These are phyloP conservation scores for Annulohypoxylon nitens DNA, from an alignment of 495 filamentous ascomycete species.

Conservation along the genomic window DNA sequence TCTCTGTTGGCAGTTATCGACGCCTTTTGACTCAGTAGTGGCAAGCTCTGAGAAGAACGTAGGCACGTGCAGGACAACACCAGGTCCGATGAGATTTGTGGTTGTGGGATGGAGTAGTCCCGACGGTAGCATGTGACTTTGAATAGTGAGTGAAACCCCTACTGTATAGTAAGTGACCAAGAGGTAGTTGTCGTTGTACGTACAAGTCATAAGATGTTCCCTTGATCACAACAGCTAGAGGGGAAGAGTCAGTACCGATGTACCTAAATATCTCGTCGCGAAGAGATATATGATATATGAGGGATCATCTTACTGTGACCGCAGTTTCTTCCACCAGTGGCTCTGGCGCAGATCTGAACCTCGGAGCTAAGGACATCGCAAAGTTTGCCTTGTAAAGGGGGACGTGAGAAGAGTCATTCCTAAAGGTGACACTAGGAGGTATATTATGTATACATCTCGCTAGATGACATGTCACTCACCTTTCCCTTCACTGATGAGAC, in stretches of 20 bases:
- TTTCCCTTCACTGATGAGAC: conserved; percentile 39
- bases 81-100: conserved; percentile 87
- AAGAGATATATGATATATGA: conserved; percentile 7
- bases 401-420: conserved; percentile 17
- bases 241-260: neutral
- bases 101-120: conserved; percentile 82
- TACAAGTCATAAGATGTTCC: conserved; percentile 44
- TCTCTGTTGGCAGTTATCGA: conserved; percentile 71
- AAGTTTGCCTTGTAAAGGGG: conserved; percentile 36
- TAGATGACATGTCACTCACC: conserved; percentile 26
- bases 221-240: conserved; percentile 32
- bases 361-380: conserved; percentile 42
- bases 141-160: neutral
- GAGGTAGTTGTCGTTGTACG: neutral
- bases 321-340: conserved; percentile 39
- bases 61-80: conserved; percentile 79
- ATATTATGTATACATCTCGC: conserved; percentile 10
- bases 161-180: neutral
- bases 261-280: neutral
- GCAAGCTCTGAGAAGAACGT: conserved; percentile 88
- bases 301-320: conserved; percentile 35
- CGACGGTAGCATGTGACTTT: conserved; percentile 69
- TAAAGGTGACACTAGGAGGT: conserved; percentile 1
- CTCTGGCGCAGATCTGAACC: conserved; percentile 43
- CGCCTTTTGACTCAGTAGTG: conserved; percentile 76